Evolutionary conservation across 2,329 filamentous ascomycete genomes (phyloP).

Genomic region (Trichoderma endophyticum): DNA sequence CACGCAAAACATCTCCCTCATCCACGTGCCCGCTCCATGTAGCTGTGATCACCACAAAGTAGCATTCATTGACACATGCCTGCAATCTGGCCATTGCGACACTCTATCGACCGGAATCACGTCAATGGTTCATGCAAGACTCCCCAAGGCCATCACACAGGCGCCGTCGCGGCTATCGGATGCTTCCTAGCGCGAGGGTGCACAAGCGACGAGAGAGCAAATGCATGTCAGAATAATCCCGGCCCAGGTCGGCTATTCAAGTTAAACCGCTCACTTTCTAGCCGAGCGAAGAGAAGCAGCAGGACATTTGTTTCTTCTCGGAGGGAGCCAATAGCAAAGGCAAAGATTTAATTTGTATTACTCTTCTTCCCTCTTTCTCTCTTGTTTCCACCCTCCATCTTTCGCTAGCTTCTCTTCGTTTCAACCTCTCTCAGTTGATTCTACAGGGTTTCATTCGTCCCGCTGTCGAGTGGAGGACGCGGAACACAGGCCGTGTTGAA

Average conservation of each 20-base stretch:
- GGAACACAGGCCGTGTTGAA: background rate
- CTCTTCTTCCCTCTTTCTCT: background rate
- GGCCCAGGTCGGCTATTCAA: background rate
- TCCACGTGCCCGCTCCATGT: background rate
- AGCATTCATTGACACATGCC: background rate
- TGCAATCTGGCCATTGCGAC: background rate
- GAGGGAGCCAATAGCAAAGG: background rate
- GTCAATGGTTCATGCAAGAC: background rate
- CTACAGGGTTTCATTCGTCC: background rate
- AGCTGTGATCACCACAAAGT: background rate
- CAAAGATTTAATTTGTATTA: background rate
- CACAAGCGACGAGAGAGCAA: background rate
- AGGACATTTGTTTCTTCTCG: background rate
- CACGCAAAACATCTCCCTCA: background rate
- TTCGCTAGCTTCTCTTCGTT: background rate
- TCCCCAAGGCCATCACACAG: background rate
- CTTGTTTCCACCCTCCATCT: background rate
- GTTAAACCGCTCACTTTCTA: background rate
- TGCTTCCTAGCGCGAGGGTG: constrained; percentile 1
- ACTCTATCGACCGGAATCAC: background rate
- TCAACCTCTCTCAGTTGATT: background rate
- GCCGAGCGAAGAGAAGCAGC: background rate
- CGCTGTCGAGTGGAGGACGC: background rate
- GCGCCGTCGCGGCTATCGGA: constrained; percentile 18
- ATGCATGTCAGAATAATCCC: background rate